Evolutionary conservation across 371 early-diverging fungal species (phyloP).

Genomic region (Mortierella sp.): DNA sequence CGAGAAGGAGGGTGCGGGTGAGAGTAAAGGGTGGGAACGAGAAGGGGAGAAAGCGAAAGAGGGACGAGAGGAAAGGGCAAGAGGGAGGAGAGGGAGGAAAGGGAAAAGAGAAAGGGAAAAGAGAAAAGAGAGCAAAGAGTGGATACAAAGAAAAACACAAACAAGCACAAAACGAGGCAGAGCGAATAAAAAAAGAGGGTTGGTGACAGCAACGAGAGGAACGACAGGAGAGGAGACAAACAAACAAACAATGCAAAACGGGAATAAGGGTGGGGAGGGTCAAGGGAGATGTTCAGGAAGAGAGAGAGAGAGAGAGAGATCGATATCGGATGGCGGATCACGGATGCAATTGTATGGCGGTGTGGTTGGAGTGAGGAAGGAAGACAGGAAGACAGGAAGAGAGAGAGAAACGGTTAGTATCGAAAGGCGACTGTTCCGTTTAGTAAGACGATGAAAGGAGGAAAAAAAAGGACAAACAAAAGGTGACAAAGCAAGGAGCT

Average conservation of each 20-base stretch:
- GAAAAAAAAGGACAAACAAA: not conserved
- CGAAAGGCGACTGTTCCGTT: not conserved
- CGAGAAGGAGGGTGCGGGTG: not conserved
- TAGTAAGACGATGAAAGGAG: not conserved
- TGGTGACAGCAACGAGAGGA: not conserved
- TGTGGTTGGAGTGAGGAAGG: no score
- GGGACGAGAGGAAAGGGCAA: not conserved
- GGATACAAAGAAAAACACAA: not conserved
- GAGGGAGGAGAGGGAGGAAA: not conserved
- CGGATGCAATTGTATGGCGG: no score
- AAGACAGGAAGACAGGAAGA: not conserved
- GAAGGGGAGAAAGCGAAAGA: not conserved
- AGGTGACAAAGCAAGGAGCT: not conserved
- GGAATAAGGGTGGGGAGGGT: not conserved
- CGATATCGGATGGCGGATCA: no score
- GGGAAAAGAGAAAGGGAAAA: not conserved
- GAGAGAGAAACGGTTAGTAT: not conserved
- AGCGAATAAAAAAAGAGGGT: not conserved
- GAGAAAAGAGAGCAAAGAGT: not conserved
- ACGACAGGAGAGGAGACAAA: not conserved
- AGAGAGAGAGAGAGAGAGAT: slow-evolving; percentile 3
- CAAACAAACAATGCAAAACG: not conserved
- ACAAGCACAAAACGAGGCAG: not conserved
- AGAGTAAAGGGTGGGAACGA: not conserved
- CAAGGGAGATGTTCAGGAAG: not conserved